phyloP scores from a whole-genome alignment of 805 yeast species.

The Middelhovenomyces tepae region DNA sequence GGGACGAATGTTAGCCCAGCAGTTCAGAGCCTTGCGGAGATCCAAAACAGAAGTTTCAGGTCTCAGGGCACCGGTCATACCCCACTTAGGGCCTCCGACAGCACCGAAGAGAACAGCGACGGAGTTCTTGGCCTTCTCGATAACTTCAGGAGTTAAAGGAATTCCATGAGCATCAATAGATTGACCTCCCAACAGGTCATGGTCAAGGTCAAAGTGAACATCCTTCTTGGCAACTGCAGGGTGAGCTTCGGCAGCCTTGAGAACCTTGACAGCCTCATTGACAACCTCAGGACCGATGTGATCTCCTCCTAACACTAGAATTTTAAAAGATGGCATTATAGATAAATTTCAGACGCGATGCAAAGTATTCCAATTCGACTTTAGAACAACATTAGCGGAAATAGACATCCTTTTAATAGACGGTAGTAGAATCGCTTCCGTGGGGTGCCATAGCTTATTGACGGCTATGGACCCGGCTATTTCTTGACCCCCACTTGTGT shows the following conservation, averaged over 20 bases:
- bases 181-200: constrained; percentile 91
- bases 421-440: too few relatives aligned
- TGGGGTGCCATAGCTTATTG: too few relatives aligned
- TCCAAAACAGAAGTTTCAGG: constrained; percentile 92
- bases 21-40: constrained; percentile 83
- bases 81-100: constrained; percentile 99
- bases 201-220: constrained; percentile 59
- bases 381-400: too few relatives aligned
- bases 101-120: constrained; percentile 94
- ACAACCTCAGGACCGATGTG: constrained; percentile 87
- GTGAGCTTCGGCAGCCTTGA: constrained; percentile 54
- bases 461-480: too few relatives aligned
- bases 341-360: too few relatives aligned
- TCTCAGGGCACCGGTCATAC: constrained; percentile 84
- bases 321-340: too few relatives aligned
- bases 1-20: constrained; percentile 90
- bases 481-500: too few relatives aligned
- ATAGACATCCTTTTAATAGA: too few relatives aligned
- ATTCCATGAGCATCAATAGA: constrained; percentile 92
- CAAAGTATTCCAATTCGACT: too few relatives aligned
- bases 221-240: constrained; percentile 26
- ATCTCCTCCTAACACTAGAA: constrained; percentile 87
- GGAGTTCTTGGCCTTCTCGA: constrained; percentile 69
- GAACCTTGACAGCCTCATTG: constrained; percentile 80
- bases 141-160: constrained; percentile 76